phyloP scores from a whole-genome alignment of 371 early-diverging fungal genomes.

The Mortierella sp. region DNA sequence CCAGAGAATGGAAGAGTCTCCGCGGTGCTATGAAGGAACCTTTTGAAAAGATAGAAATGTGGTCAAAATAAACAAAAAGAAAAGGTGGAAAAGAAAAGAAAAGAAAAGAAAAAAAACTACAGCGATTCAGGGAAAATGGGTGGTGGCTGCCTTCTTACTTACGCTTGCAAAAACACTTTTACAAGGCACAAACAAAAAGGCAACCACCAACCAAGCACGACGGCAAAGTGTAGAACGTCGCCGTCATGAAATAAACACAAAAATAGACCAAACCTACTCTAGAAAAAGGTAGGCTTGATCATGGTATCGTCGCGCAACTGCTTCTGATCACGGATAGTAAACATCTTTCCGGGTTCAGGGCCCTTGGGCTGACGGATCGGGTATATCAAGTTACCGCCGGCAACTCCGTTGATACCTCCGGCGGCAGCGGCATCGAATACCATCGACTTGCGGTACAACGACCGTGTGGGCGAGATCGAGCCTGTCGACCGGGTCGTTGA shows the following conservation, averaged over 20 bases:
- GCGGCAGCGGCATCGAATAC: conserved; percentile 44
- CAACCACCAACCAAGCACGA: neutral
- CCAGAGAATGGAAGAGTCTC: neutral
- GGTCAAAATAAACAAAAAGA: neutral
- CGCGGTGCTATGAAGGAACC: neutral
- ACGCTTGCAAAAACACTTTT: neutral
- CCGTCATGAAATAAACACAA: neutral
- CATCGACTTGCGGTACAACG: conserved; percentile 49
- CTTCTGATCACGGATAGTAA: conserved; percentile 59
- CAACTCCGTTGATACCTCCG: neutral
- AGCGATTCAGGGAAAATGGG: neutral
- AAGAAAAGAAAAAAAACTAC: neutral
- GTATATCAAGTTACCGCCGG: conserved; percentile 54
- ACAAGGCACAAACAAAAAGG: neutral
- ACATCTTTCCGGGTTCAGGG: conserved; percentile 69
- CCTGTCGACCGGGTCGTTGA: conserved; percentile 46
- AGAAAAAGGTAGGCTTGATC: conserved; percentile 46
- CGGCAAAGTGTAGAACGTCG: neutral
- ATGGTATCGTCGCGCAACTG: conserved; percentile 47
- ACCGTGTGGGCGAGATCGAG: conserved; percentile 50
- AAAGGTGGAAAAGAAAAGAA: neutral
- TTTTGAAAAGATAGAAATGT: neutral
- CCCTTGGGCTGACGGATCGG: conserved; percentile 75
- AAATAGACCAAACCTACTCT: neutral
- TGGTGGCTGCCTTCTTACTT: neutral